phyloP scores from a whole-genome alignment of 108 stramenopile species.

The Parmales sp. region DNA sequence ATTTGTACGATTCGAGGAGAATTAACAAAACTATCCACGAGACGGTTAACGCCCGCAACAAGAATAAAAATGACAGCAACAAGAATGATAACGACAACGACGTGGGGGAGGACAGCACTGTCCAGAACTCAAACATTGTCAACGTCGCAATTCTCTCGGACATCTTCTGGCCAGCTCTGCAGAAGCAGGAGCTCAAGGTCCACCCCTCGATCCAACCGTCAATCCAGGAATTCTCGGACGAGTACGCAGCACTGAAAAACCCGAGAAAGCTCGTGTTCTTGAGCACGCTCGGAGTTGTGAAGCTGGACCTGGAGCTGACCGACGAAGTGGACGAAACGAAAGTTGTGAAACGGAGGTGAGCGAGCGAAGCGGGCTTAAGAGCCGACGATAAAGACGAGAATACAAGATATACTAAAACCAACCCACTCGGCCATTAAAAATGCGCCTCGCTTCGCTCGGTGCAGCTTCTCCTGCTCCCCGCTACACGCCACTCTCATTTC shows the following conservation, averaged over 20 bases:
- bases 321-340: slow-evolving; percentile 37
- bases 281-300: slow-evolving; percentile 70
- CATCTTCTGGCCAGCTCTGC: slow-evolving; percentile 92
- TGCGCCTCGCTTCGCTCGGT: too few relatives aligned
- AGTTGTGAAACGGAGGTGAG: too few relatives aligned
- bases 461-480: slow-evolving; percentile 70
- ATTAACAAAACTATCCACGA: slow-evolving; percentile 63
- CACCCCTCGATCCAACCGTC: slow-evolving; percentile 62
- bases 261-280: slow-evolving; percentile 80
- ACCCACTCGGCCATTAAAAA: too few relatives aligned
- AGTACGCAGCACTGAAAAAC: slow-evolving; percentile 79
- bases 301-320: slow-evolving; percentile 79
- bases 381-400: too few relatives aligned
- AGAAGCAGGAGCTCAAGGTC: slow-evolving; percentile 60
- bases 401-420: too few relatives aligned
- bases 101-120: background rate
- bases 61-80: background rate
- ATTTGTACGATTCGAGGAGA: slow-evolving; percentile 90
- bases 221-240: slow-evolving; percentile 53
- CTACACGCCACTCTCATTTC: slow-evolving; percentile 80
- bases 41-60: slow-evolving; percentile 36
- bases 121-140: slow-evolving; percentile 29
- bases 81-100: slow-evolving; percentile 15
- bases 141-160: slow-evolving; percentile 82
- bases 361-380: too few relatives aligned